phyloP scores from a whole-genome alignment of 306 rosid species.

The Quercus variabilis region DNA sequence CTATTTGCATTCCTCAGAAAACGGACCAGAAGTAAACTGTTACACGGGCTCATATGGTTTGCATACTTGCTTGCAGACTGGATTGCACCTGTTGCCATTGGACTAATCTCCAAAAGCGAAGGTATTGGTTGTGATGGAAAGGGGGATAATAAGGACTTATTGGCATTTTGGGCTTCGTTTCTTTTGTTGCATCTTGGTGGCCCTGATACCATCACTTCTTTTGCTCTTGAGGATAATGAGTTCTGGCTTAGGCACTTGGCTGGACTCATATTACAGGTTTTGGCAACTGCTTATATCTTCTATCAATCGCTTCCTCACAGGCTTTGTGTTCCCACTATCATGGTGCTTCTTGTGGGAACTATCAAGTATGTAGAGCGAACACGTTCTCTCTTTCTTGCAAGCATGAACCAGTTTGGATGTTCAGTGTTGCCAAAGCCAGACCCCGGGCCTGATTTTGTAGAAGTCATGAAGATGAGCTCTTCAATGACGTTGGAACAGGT shows the following conservation, averaged over 20 bases:
- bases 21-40: constrained; percentile 7
- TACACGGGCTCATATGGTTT: constrained; percentile 8
- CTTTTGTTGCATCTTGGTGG: constrained; percentile 38
- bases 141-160: not conserved
- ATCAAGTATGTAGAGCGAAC: constrained; percentile 32
- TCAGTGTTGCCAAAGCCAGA: constrained; percentile 3
- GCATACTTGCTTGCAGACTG: constrained; percentile 28
- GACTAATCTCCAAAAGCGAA: constrained; percentile 15
- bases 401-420: constrained; percentile 22
- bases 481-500: not conserved
- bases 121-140: no score
- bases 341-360: constrained; percentile 21
- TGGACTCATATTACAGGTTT: constrained; percentile 16
- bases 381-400: constrained; percentile 24
- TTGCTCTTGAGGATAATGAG: constrained; percentile 36
- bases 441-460: constrained; percentile 28
- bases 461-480: constrained; percentile 1
- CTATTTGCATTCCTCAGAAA: constrained; percentile 5
- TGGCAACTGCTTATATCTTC: constrained; percentile 11
- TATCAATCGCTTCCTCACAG: not conserved
- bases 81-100: constrained; percentile 25
- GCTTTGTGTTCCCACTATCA: constrained; percentile 1
- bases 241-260: constrained; percentile 31
- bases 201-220: constrained; percentile 33
- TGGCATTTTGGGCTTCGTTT: constrained; percentile 32